Evolutionary conservation across 352 stramenopile genomes (phyloP), one percentile per base, ranked within the genome.

Genomic region (Sclerospora graminicola): DNA sequence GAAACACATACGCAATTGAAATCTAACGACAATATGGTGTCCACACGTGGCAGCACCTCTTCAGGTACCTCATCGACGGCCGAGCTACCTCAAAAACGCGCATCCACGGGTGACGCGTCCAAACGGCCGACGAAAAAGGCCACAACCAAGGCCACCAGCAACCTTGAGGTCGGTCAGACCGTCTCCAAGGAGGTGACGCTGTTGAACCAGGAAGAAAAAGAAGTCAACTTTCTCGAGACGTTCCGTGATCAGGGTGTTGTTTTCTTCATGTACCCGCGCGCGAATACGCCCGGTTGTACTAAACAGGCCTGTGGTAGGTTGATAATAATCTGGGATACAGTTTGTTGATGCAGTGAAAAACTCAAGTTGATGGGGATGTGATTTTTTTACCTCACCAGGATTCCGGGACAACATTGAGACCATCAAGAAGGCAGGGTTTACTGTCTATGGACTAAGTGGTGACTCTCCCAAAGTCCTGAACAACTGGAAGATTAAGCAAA

Each of bases 251-350:
- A 75, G 9, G 80, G 80, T 32, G 78, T 88, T 26, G 74, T 94
- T 34, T 84, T 94, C 63, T 94, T 94, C 60, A 90, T 94, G 79
- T 94, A 89, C 44, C 82, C 82, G 6, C 63, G 56, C n/a, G 82
- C 82, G 21, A 90, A 90, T 54, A 94, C 82, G 9, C 79, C 79
- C 1, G 82, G 82, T 7, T 94, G 82, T 60, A 94, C 79, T 46
- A 94, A 89, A 51, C 82, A 94, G 48, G 82, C 82, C 9, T 94
- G 82, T 36, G 79, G 76, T 84, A 30, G 7, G n/a, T n/a, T n/a
- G n/a, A n/a, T n/a, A n/a, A n/a, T n/a, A n/a, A n/a, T n/a, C n/a
- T n/a, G n/a, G n/a, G n/a, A n/a, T n/a, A n/a, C n/a, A n/a, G n/a
- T n/a, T n/a, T n/a, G n/a, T n/a, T n/a, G n/a, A n/a, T n/a, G n/a